Base-by-base conservation (phyloP, 805 yeast genomes). In the Candida sonorensis region DNA sequence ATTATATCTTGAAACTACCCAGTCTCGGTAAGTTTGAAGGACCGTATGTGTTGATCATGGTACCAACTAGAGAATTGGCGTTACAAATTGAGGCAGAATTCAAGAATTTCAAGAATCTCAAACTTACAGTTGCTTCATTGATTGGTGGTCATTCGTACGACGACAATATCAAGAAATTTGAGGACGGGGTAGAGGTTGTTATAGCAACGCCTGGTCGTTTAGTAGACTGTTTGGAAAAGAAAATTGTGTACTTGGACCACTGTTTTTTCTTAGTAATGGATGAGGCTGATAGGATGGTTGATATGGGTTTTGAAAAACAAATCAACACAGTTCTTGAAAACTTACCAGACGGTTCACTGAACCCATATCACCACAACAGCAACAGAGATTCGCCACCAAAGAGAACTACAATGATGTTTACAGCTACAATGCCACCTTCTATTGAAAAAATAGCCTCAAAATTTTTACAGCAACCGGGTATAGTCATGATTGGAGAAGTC, bases 231-330 rank as follows among this genome's bases (percentile, higher is more conserved):
- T 41, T 88, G 12, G 86, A 81, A 35, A 64, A 81, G 32, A 74
- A 76, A n/a, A 61, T 81, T 14, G 38, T 87, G 3, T 69, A 69
- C 1, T 57, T 88, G 21, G 62, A 61, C 24, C 73, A 74, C 37
- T 74, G 94, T 40, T 68, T 68, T 39, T 81, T 76, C 39, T 58
- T 90, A 15, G 79, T 84, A 2, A 67, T 88, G 63, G 98, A 90
- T 61, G 98, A 90, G 58, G 95, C 96, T 2, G 98, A 90, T 56
- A 67, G 88, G 44, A 90, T 90, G 97, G 77, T 90, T 26, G 95
- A 87, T 53, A 70, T 90, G 74, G 97, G 97, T 4, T 90, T 90
- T 53, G 95, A 86, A 52, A 81, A 73, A 21, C 86, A 86, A 48
- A 72, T 90, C 29, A 70, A 68, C 15, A 64, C 68, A 26, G 75